Conservation (phyloP, 257 asterid genomes). For the Solanum sitiens region DNA sequence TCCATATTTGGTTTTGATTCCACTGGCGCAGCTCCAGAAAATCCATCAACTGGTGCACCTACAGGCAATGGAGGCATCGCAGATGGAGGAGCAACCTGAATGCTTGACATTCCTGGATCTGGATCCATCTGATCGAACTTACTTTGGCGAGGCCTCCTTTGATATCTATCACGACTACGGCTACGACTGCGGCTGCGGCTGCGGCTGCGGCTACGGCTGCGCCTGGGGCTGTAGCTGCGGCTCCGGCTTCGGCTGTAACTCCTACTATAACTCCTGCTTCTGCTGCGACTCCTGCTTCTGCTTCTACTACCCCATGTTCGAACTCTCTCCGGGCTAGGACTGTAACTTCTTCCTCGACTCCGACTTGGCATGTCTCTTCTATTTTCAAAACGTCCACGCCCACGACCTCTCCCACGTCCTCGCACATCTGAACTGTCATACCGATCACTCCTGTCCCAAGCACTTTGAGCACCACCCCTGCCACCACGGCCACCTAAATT, state of each 20-base stretch:
- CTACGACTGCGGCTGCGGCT: conserved; percentile 35
- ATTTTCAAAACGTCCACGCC: conserved; percentile 72
- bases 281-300: conserved; percentile 23
- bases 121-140: conserved; percentile 67
- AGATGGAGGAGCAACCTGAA: conserved; percentile 4
- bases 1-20: conserved; percentile 5
- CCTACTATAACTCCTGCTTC: conserved; percentile 38
- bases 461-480: conserved; percentile 49
- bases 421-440: conserved; percentile 38
- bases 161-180: conserved; percentile 40
- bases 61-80: not conserved
- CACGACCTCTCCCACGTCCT: conserved; percentile 74
- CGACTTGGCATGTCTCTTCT: conserved; percentile 58
- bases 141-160: conserved; percentile 54
- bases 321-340: conserved; percentile 68
- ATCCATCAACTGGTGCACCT: conserved; percentile 1
- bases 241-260: conserved; percentile 46
- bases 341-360: conserved; percentile 57
- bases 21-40: not conserved
- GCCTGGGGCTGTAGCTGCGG: conserved; percentile 36
- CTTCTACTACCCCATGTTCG: conserved; percentile 69
- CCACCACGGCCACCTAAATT: conserved; percentile 54
- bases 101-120: conserved; percentile 13
- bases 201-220: conserved; percentile 35
- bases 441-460: conserved; percentile 77